These are phyloP conservation scores for Cryphonectria radicalis DNA, from an alignment of 2,329 filamentous ascomycete species.

Conservation along the genomic window DNA sequence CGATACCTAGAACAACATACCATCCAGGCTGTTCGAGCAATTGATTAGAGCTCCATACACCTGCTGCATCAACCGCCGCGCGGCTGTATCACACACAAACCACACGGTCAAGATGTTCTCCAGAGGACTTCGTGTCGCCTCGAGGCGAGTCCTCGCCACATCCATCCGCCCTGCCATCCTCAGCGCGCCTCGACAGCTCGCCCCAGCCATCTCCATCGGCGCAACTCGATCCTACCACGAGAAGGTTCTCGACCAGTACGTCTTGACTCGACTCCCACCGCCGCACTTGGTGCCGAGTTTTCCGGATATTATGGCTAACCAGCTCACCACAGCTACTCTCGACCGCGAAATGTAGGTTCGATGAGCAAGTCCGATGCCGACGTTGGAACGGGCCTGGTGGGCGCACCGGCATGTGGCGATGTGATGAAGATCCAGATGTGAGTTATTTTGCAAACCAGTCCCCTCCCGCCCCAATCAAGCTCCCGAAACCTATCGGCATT, in stretches of 20 bases:
- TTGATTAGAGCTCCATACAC: not conserved
- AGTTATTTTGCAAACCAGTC: slow-evolving; percentile 61
- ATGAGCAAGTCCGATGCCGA: slow-evolving; percentile 75
- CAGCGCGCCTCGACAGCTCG: slow-evolving; percentile 45
- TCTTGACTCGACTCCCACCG: slow-evolving; percentile 34
- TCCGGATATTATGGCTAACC: slow-evolving; percentile 28
- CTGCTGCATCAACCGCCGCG: not conserved
- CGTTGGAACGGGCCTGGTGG: slow-evolving; percentile 89
- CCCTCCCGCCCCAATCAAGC: slow-evolving; percentile 43
- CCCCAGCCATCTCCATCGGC: slow-evolving; percentile 45
- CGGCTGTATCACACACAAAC: slow-evolving; percentile 9
- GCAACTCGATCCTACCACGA: slow-evolving; percentile 56
- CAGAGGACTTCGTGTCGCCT: slow-evolving; percentile 49
- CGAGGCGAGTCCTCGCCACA: slow-evolving; percentile 48
- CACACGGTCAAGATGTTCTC: slow-evolving; percentile 48
- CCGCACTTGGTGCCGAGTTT: slow-evolving; percentile 35
- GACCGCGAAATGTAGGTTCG: slow-evolving; percentile 59
- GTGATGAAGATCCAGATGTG: slow-evolving; percentile 94
- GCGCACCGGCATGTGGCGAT: slow-evolving; percentile 89
- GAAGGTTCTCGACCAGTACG: slow-evolving; percentile 81
- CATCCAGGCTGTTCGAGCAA: not conserved
- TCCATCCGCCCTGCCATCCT: slow-evolving; percentile 45
- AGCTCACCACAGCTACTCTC: slow-evolving; percentile 49
- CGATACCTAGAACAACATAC: slow-evolving; percentile 2
- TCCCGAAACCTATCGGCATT: slow-evolving; percentile 62